Evolutionary conservation across 2,329 filamentous ascomycete species (phyloP).

Genomic region (Escovopsis sp.): DNA sequence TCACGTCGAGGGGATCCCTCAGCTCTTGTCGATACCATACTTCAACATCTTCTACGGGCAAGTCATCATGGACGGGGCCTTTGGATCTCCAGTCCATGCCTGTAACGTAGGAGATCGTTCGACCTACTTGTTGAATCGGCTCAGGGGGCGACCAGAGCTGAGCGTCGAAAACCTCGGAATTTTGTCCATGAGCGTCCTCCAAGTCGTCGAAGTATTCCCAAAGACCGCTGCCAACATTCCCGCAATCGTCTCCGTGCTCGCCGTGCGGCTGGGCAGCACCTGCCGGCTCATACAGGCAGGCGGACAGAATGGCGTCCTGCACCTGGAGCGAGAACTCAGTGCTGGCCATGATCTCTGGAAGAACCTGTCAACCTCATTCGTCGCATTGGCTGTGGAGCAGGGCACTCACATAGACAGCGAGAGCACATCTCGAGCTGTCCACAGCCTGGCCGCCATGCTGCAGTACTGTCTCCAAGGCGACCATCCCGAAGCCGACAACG

Average conservation of each 20-base stretch:
- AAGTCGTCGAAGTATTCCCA: slow-evolving; percentile 29
- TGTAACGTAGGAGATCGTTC: slow-evolving; percentile 10
- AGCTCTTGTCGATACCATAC: too few relatives aligned
- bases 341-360: slow-evolving; percentile 30
- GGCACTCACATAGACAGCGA: slow-evolving; percentile 36
- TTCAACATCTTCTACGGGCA: too few relatives aligned
- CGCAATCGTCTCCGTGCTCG: slow-evolving; percentile 20
- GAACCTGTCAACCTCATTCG: slow-evolving; percentile 27
- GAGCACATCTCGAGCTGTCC: slow-evolving; percentile 23
- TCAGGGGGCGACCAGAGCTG: slow-evolving; percentile 27
- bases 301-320: slow-evolving; percentile 9
- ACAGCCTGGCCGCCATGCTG: slow-evolving; percentile 29
- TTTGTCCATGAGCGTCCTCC: slow-evolving; percentile 26
- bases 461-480: slow-evolving; percentile 24
- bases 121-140: slow-evolving; percentile 26
- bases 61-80: slow-evolving; percentile 1
- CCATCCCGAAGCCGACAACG: slow-evolving; percentile 19
- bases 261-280: too few relatives aligned
- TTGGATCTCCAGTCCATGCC: slow-evolving; percentile 1
- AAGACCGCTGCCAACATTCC: slow-evolving; percentile 30
- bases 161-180: slow-evolving; percentile 27
- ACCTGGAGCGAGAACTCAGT: slow-evolving; percentile 20
- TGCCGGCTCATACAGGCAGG: too few relatives aligned
- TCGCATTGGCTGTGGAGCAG: slow-evolving; percentile 37
- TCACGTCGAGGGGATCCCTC: too few relatives aligned